Evolutionary conservation across 164 flowering plant genomes (phyloP).

Genomic region (Umbilicus rupestris): DNA sequence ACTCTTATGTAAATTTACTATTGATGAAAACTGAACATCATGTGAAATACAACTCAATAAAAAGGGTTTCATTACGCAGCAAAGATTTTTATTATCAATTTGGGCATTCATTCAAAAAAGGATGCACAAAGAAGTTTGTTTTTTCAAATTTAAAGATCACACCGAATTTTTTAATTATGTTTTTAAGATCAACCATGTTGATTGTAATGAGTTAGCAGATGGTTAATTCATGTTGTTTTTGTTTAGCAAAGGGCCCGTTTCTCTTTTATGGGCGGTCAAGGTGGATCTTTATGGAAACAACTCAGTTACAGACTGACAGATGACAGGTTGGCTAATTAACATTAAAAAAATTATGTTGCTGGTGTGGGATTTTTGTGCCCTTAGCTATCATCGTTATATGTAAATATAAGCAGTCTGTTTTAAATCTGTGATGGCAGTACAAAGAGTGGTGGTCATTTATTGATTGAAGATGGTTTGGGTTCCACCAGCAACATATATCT

Average conservation of each 20-base stretch:
- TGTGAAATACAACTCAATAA: background rate
- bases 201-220: background rate
- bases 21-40: background rate
- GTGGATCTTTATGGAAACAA: constrained; percentile 91
- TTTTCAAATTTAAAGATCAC: too few species aligned
- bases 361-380: background rate
- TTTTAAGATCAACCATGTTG: too few species aligned
- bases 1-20: background rate
- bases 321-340: constrained; percentile 37
- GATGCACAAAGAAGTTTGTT: too few species aligned
- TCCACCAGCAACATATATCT: constrained; percentile 26
- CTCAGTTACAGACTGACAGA: constrained; percentile 45
- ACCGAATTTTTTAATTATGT: too few species aligned
- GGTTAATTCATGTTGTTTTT: background rate
- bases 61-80: background rate
- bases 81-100: too few species aligned
- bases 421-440: constrained; percentile 25
- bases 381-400: background rate
- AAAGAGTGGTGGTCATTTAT: constrained; percentile 50
- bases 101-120: too few species aligned
- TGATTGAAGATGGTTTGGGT: constrained; percentile 58
- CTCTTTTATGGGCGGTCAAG: constrained; percentile 93
- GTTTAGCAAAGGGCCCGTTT: constrained; percentile 78
- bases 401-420: background rate
- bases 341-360: background rate